Evolutionary conservation across 129 eudicot species (phyloP).

Genomic region (Calendula officinalis): DNA sequence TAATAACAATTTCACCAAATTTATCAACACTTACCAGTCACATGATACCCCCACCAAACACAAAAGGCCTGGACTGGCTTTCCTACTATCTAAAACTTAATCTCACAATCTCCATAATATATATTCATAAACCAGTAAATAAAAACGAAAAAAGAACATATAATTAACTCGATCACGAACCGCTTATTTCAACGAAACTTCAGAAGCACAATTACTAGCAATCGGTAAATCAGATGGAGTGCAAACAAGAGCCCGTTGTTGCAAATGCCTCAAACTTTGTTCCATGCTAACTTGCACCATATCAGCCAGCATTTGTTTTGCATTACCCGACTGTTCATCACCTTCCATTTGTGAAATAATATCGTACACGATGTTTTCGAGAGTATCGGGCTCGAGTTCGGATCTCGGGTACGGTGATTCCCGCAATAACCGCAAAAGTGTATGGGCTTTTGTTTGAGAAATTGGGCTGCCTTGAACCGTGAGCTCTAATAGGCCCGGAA

Average conservation of each 20-base stretch:
- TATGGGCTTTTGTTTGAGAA: slow-evolving; percentile 72
- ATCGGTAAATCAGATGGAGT: slow-evolving; percentile 59
- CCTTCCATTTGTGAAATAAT: slow-evolving; percentile 78
- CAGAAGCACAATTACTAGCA: slow-evolving; percentile 45
- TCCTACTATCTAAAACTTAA: slow-evolving; percentile 19
- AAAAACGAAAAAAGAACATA: slow-evolving; percentile 8
- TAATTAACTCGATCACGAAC: neutral
- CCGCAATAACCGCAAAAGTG: slow-evolving; percentile 59
- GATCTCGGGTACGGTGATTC: slow-evolving; percentile 82
- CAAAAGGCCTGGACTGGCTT: slow-evolving; percentile 82
- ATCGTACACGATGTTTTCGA: slow-evolving; percentile 76
- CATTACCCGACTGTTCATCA: slow-evolving; percentile 84
- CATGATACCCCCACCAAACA: slow-evolving; percentile 56
- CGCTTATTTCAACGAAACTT: slow-evolving; percentile 47
- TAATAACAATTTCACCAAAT: slow-evolving; percentile 6
- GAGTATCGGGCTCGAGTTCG: slow-evolving; percentile 58
- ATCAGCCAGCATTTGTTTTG: slow-evolving; percentile 88
- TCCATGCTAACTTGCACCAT: slow-evolving; percentile 99
- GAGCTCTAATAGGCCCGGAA: slow-evolving; percentile 92
- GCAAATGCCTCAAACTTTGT: slow-evolving; percentile 82
- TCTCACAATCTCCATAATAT: slow-evolving; percentile 33
- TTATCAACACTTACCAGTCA: slow-evolving; percentile 70
- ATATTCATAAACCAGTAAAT: slow-evolving; percentile 19
- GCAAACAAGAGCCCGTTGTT: slow-evolving; percentile 84
- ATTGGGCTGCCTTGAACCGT: slow-evolving; percentile 84